Evolutionary conservation across 768 basidiomycete genomes (phyloP), one percentile per base, ranked within the genome.

Genomic region (Rhizopogon rudus): DNA sequence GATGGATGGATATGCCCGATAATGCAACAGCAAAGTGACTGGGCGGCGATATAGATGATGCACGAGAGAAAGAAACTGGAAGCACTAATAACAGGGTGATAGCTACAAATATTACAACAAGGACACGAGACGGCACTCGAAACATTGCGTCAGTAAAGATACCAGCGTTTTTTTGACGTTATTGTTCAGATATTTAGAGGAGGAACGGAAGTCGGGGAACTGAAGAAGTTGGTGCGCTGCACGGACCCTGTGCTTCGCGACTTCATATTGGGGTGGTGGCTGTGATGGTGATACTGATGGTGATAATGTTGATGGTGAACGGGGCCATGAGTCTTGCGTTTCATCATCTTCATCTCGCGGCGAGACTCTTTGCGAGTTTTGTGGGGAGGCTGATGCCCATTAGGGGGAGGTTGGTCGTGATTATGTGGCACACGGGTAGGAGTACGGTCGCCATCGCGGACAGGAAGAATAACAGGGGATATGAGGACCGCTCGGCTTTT

Each of bases 191-290:
- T 53, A 58, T 70, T 70, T 54, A 70, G 49, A 6, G 57, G 44
- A 16, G 68, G 68, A 49, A 61, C 63, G 2, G 67, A 63, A 25
- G 65, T 58, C 25, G 69, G 68, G 2, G 69, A 70, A 33, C 80
- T 73, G 44, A 69, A 70, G 55, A 68, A 75, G 10, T 66, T 64
- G 20, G 71, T 63, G 58, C 78, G 77, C 67, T 88, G 86, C 66
- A 76, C 69, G 51, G 83, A 78, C 53, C 75, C 73, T 44, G 78
- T 75, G 53, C 80, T 75, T 41, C 86, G 78, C 51, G 73, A 71
- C 72, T 85, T 88, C 66, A 73, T 70, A 65, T 88, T 88, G 22
- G 87, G 84, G 58, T 84, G 81, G 61, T 81, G 77, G 59, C 83
- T 84, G 44, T 77, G 73, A 57, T 78, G 77, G 52, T 79, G 78